These are phyloP conservation scores for Podila verticillata DNA, from an alignment of 192 early-diverging fungal species.

Conservation along the genomic window DNA sequence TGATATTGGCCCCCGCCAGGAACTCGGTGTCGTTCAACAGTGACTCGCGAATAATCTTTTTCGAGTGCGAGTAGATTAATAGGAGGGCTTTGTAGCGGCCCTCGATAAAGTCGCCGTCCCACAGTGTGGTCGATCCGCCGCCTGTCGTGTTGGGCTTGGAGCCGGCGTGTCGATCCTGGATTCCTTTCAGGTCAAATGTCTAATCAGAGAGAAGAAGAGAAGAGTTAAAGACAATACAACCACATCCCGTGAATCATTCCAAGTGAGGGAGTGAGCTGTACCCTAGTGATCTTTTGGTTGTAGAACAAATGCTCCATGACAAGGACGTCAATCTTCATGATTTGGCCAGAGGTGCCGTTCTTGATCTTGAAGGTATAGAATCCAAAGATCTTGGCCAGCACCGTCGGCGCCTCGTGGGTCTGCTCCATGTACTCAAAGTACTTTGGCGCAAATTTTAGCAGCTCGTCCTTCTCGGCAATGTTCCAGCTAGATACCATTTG, in stretches of 20 bases:
- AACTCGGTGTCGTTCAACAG: conserved; percentile 95
- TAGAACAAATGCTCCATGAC: conserved; percentile 97
- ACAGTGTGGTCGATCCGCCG: conserved; percentile 56
- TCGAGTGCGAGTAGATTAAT: conserved; percentile 87
- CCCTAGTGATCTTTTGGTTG: conserved; percentile 70
- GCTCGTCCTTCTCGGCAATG: conserved; percentile 82
- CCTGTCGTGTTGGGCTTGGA: conserved; percentile 46
- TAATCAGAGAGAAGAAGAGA: conserved; percentile 23
- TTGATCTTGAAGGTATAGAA: conserved; percentile 89
- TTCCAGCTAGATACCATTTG: conserved; percentile 80
- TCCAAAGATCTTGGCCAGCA: conserved; percentile 90
- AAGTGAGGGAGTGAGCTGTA: conserved; percentile 19
- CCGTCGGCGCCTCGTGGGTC: conserved; percentile 70
- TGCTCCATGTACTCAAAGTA: conserved; percentile 89
- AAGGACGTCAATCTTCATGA: conserved; percentile 84
- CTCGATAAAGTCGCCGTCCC: conserved; percentile 81
- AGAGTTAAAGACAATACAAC: neutral
- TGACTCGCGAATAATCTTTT: conserved; percentile 79
- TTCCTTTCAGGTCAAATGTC: conserved; percentile 84
- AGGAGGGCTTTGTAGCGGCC: conserved; percentile 67
- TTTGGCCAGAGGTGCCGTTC: conserved; percentile 72
- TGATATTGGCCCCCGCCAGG: conserved; percentile 88
- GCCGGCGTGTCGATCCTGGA: conserved; percentile 68
- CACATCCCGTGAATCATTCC: neutral
- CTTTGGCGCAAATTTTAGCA: conserved; percentile 88